Evolutionary conservation across 768 basidiomycete genomes (phyloP).

Genomic region (Amylocystis lapponica): DNA sequence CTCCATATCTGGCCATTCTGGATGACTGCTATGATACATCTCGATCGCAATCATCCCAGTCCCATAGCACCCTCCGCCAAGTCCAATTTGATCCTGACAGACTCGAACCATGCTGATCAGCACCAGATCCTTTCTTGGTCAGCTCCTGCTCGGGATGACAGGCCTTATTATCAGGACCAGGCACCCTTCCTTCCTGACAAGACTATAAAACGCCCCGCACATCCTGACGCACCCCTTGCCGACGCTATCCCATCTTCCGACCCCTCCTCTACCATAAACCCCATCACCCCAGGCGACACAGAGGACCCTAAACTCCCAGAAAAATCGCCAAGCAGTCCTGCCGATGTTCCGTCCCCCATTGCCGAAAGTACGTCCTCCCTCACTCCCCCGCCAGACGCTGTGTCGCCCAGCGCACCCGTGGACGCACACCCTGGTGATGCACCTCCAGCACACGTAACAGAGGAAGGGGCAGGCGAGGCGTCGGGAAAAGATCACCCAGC

Average conservation of each 20-base stretch:
- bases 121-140: constrained; percentile 20
- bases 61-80: constrained; percentile 16
- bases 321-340: constrained; percentile 13
- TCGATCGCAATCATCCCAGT: constrained; percentile 27
- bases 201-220: constrained; percentile 2
- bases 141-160: constrained; percentile 16
- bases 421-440: constrained; percentile 8
- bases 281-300: constrained; percentile 11
- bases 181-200: constrained; percentile 7
- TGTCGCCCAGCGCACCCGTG: constrained; percentile 8
- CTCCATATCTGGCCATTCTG: constrained; percentile 17
- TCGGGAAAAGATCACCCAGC: constrained; percentile 32
- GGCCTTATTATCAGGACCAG: constrained; percentile 17
- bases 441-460: constrained; percentile 6
- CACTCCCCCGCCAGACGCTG: constrained; percentile 21
- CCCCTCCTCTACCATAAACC: constrained; percentile 3
- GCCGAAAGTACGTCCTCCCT: constrained; percentile 21
- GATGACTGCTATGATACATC: constrained; percentile 27
- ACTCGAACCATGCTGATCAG: constrained; percentile 22
- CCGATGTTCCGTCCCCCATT: constrained; percentile 18
- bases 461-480: constrained; percentile 8
- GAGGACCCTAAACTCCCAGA: constrained; percentile 14
- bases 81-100: constrained; percentile 17
- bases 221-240: constrained; percentile 2
- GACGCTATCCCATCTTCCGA: constrained; percentile 2